Base-by-base conservation (phyloP, 2,329 filamentous ascomycete species). In the Colletotrichum abscissum region DNA sequence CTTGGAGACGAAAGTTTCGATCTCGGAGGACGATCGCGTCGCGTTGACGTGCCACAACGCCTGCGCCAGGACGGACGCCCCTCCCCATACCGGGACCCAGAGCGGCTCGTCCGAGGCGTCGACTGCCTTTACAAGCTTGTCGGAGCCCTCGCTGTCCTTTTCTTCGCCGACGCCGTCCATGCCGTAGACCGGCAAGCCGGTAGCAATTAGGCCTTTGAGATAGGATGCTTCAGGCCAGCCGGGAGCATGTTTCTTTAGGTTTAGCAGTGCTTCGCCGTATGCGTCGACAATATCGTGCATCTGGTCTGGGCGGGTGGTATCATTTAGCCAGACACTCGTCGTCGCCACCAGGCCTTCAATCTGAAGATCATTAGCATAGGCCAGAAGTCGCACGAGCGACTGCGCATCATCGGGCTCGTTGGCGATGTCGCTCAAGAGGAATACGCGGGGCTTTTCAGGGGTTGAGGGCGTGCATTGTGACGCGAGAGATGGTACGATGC, bases 21-120 rank as follows among this genome's bases (percentile, higher is more conserved):
- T 76, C 3, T 85, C 81, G 0, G 74, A 74, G 4, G 77, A 67
- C 14, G 78, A 73, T 65, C 79, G 79, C 30, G 77, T 76, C 58
- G 82, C 80, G 54, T 81, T 80, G 58, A 85, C 80, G 11, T 84
- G 79, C 30, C 82, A 77, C 16, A 89, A 79, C 1, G 84, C 85
- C 69, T 87, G 82, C 4, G 86, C 87, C 1, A 89, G 82, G 0
- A 84, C 83, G 66, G 87, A 88, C 14, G 85, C 83, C 28, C 87
- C 87, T 14, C 86, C 87, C 87, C 87, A 89, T 75, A 80, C 82
- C 2, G 86, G 81, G 2, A 88, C 77, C 84, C 85, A 89, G 4
- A 89, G 80, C 0, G 86, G 85, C 11, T 85, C 80, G 1, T 80
- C 78, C 1, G 80, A 82, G 22, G 80, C 77, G 30, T 83, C 76